phyloP scores from a whole-genome alignment of 208 protist genomes.

The Trichomonas vaginalis region DNA sequence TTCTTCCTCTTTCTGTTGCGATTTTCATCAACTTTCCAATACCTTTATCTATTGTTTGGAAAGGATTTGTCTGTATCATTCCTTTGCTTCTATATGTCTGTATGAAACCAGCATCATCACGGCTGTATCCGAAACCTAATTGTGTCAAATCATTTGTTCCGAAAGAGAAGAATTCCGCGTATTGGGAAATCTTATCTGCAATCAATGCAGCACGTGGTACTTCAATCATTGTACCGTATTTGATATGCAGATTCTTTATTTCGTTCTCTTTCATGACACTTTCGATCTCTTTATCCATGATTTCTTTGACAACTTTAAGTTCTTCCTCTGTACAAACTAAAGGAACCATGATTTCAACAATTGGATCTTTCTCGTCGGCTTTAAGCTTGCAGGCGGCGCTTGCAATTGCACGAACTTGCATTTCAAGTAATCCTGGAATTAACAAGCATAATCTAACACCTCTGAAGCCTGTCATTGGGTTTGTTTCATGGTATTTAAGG shows the following conservation, averaged over 20 bases:
- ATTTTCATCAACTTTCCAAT: not conserved
- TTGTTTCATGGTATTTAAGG: slow-evolving; percentile 50
- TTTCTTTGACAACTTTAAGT: not conserved
- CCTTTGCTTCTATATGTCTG: not conserved
- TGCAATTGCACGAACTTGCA: slow-evolving; percentile 54
- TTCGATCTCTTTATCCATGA: not conserved
- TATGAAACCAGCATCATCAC: not conserved
- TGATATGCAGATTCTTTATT: not conserved
- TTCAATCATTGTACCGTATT: not conserved
- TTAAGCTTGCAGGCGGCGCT: not conserved
- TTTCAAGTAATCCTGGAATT: slow-evolving; percentile 75
- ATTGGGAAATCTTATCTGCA: not conserved
- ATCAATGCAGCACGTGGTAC: not conserved
- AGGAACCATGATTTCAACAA: not conserved
- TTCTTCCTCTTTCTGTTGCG: not conserved
- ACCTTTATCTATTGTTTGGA: not conserved
- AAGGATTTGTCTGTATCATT: slow-evolving; percentile 54
- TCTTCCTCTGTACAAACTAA: not conserved
- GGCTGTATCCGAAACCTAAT: not conserved
- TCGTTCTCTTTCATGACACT: not conserved
- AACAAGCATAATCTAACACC: slow-evolving; percentile 68
- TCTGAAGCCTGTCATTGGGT: slow-evolving; percentile 77
- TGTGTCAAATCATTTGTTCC: not conserved
- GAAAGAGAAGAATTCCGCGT: not conserved
- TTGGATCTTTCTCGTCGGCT: not conserved